phyloP scores from a whole-genome alignment of 2,329 filamentous ascomycete species.

The Trichoderma oligosporum region DNA sequence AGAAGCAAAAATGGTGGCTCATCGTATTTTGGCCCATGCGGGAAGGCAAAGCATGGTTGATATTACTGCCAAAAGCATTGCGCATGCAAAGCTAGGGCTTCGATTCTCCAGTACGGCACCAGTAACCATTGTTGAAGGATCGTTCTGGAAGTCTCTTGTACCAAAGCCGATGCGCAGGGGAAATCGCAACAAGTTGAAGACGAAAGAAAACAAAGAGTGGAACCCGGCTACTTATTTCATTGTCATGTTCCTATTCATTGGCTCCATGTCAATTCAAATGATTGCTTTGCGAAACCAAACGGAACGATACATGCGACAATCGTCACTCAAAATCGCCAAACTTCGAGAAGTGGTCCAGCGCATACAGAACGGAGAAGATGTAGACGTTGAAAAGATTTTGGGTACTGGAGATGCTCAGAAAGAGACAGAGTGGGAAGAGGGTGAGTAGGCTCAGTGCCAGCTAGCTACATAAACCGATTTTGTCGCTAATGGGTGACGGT shows the following conservation, averaged over 20 bases:
- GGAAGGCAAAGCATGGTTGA: neutral
- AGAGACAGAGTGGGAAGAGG: constrained; percentile 86
- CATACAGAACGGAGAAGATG: constrained; percentile 67
- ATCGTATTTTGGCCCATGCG: neutral
- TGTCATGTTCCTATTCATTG: constrained; percentile 78
- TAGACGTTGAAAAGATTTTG: constrained; percentile 79
- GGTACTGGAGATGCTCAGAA: constrained; percentile 71
- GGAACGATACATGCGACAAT: constrained; percentile 66
- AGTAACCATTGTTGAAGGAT: constrained; percentile 52
- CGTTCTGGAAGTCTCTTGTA: constrained; percentile 67
- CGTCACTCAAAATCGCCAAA: constrained; percentile 73
- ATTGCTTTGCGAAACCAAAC: constrained; percentile 75
- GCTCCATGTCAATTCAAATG: constrained; percentile 93
- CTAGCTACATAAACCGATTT: neutral
- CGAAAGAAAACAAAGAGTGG: constrained; percentile 57
- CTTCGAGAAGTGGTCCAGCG: constrained; percentile 71
- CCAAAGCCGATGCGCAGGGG: constrained; percentile 60
- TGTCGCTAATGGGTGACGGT: constrained; percentile 20
- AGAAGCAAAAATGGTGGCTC: constrained; percentile 19
- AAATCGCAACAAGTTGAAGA: constrained; percentile 34
- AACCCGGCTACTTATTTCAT: constrained; percentile 83
- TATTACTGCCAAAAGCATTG: neutral
- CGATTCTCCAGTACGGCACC: constrained; percentile 38
- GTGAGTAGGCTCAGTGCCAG: constrained; percentile 41
- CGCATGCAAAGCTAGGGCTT: constrained; percentile 13